These are phyloP conservation scores for Picea sitchensis DNA, from an alignment of 75 land plant genomes.

Conservation along the genomic window DNA sequence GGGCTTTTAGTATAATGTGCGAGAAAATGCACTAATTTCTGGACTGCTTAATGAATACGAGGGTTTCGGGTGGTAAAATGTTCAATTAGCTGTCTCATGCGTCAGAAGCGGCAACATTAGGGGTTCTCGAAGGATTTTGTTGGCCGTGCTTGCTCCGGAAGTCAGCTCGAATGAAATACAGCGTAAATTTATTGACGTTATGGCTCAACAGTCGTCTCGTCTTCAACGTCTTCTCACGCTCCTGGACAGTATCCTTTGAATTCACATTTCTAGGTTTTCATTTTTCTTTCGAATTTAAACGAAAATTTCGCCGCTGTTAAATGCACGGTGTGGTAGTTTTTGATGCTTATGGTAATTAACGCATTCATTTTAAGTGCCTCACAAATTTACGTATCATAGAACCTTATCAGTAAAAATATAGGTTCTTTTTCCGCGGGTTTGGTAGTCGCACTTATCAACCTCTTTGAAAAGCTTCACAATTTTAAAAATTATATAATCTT, in stretches of 20 bases:
- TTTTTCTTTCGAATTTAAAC: no score
- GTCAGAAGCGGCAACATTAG: not conserved
- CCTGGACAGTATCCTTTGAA: no score
- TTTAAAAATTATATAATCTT: not conserved
- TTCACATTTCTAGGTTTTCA: no score
- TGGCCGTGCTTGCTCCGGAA: not conserved
- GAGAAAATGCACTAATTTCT: not conserved
- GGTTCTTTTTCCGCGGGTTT: no score
- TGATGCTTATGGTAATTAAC: no score
- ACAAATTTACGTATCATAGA: no score
- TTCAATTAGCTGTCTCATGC: not conserved
- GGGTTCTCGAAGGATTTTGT: not conserved
- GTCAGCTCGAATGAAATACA: slow-evolving; percentile 13
- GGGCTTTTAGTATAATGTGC: not conserved
- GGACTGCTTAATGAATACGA: not conserved
- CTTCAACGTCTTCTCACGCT: slow-evolving; percentile 44
- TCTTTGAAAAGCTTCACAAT: not conserved
- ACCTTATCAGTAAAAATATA: no score
- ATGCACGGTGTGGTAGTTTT: no score
- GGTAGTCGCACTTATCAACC: not conserved
- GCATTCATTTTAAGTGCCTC: no score
- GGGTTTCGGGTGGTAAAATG: not conserved
- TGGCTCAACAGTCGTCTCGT: slow-evolving; percentile 91
- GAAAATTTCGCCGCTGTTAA: no score
- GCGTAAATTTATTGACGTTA: slow-evolving; percentile 11